Base-by-base conservation (phyloP, 305 asterid species). In the Stenogyne calaminthoides region DNA sequence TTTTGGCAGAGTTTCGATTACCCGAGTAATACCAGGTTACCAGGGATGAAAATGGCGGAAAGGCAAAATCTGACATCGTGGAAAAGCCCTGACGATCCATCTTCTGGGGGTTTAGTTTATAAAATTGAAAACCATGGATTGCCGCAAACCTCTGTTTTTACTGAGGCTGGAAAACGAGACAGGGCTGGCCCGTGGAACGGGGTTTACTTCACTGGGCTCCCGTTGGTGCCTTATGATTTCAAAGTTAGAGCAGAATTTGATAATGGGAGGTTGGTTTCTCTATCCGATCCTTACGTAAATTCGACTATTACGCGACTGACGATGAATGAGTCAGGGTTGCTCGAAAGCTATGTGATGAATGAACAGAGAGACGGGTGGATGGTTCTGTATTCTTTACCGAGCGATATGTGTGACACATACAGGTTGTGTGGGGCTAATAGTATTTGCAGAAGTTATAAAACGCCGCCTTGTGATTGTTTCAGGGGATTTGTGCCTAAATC, bases 1-100 rank as follows among this genome's bases (percentile, higher is more conserved):
- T 7, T 34, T 5, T 72, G 76, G 76, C 63, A 47, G 70, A 62
- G 76, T 20, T 72, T 62, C n/a, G 76, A 72, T 20, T 36, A 72
- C 42, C 76, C 76, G 0, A 5, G 62, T 19, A 14, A 71, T 46
- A 71, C 52, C 25, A 60, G 71, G 44, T 25, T 73, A 37, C 77
- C 65, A 0, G 66, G 66, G 58, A 64, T 64, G 77, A 55, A 73
- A 58, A 37, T 73, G 64, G 49, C 51, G 70, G 39, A 36, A 18
- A 29, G 51, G n/a, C 56, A 55, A 1, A 15, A 47, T 32, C 39
- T 72, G 18, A 72, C 76, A 2, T 72, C 76, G 0, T 72, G 76
- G 76, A 60, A 32, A 19, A 62, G 64, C 15, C 8, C 40, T 8
- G 54, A 51, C 3, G 70, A 72, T 36, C 76, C 76, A 19, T 61